These are phyloP conservation scores for Suillus tomentosus DNA, from an alignment of 768 basidiomycete species.

Conservation along the genomic window DNA sequence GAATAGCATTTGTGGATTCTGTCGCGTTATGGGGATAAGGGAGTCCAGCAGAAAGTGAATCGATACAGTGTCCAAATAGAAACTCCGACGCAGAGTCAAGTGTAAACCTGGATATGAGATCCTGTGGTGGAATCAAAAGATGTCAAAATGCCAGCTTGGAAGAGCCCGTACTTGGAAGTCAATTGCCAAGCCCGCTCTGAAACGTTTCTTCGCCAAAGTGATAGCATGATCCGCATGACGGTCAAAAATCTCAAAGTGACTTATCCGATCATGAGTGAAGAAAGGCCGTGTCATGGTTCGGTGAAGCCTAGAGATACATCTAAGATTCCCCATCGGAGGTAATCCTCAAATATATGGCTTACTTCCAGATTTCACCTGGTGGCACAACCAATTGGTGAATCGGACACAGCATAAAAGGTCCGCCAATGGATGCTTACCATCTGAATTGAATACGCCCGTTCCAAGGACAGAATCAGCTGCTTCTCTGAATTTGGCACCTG, in stretches of 20 bases:
- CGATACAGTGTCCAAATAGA: conserved; percentile 47
- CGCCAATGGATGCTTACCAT: conserved; percentile 36
- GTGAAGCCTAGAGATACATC: conserved; percentile 48
- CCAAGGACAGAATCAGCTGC: conserved; percentile 42
- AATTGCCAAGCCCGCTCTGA: conserved; percentile 49
- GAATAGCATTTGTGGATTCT: conserved; percentile 5
- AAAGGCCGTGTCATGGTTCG: conserved; percentile 71
- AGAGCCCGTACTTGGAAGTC: conserved; percentile 54
- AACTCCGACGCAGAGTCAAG: conserved; percentile 58
- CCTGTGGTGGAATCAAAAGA: conserved; percentile 26
- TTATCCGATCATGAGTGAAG: conserved; percentile 62
- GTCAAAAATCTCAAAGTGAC: conserved; percentile 64
- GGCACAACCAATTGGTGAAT: conserved; percentile 8
- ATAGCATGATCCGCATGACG: conserved; percentile 53
- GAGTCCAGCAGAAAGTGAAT: conserved; percentile 39
- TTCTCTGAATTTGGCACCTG: conserved; percentile 36
- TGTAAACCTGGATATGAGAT: conserved; percentile 48
- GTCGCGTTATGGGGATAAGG: conserved; percentile 39
- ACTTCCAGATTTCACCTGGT: conserved; percentile 74
- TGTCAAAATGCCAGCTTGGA: not conserved
- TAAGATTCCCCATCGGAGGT: not conserved
- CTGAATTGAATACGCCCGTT: conserved; percentile 58
- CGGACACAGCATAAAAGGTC: not conserved
- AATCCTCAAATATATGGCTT: conserved; percentile 16
- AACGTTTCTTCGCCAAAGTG: conserved; percentile 43